Conservation (phyloP, 768 basidiomycete species). For the Boletus rubropictus region DNA sequence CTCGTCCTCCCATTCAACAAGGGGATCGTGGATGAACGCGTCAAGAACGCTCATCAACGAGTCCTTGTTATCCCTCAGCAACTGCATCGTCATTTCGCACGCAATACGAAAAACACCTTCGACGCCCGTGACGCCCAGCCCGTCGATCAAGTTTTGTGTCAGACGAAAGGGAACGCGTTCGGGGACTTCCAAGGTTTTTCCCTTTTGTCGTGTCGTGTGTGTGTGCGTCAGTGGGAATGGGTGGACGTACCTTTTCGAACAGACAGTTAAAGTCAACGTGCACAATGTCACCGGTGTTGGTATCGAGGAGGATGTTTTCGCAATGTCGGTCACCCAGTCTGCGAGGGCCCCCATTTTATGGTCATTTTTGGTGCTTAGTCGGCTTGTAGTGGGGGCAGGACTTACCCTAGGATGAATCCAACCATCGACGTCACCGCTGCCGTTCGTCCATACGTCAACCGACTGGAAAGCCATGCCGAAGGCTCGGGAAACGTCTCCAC, state of each 20-base stretch:
- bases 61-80: constrained; percentile 87
- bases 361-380: background rate
- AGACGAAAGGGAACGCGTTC: constrained; percentile 93
- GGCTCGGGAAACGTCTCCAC: constrained; percentile 96
- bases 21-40: constrained; percentile 94
- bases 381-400: background rate
- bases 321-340: constrained; percentile 98
- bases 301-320: constrained; percentile 93
- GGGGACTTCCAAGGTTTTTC: constrained; percentile 78
- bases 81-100: constrained; percentile 83
- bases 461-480: constrained; percentile 85
- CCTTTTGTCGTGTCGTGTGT: constrained; percentile 33
- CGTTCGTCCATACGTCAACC: constrained; percentile 82
- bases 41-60: constrained; percentile 93
- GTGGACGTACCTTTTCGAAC: constrained; percentile 77
- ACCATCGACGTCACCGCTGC: constrained; percentile 99
- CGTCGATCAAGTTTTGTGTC: constrained; percentile 90
- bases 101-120: constrained; percentile 93
- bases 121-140: constrained; percentile 85
- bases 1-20: constrained; percentile 92
- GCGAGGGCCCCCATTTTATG: background rate
- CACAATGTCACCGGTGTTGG: constrained; percentile 80
- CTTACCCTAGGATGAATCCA: constrained; percentile 88
- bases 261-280: constrained; percentile 98
- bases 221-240: background rate